phyloP scores from a whole-genome alignment of 176 grass and related monocot genomes.

The Oryza nivara region DNA sequence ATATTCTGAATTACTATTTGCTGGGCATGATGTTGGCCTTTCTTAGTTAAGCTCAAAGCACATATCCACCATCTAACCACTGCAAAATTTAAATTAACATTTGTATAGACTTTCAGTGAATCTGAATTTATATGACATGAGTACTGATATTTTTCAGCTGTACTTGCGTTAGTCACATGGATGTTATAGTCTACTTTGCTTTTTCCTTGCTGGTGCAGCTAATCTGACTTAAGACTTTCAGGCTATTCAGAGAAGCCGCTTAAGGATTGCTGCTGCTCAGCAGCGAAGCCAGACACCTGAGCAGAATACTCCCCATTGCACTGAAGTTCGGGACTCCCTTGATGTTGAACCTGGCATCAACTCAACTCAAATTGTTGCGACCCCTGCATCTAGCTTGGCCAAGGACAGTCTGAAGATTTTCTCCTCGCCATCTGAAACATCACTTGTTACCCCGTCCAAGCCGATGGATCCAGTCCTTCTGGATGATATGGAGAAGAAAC shows the following conservation, averaged over 20 bases:
- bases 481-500: conserved; percentile 59
- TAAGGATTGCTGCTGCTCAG: conserved; percentile 53
- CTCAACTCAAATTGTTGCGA: conserved; percentile 44
- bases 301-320: conserved; percentile 16
- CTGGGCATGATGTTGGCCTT: not conserved
- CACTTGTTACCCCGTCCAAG: conserved; percentile 35
- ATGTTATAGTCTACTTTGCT: conserved; percentile 1
- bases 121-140: not conserved
- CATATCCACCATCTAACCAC: not conserved
- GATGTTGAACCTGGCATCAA: conserved; percentile 46
- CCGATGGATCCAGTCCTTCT: conserved; percentile 31
- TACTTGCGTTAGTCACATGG: not conserved
- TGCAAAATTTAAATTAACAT: not conserved
- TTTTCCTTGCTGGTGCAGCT: not conserved
- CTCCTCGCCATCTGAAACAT: conserved; percentile 37
- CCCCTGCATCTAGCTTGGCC: conserved; percentile 29
- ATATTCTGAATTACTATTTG: conserved; percentile 16
- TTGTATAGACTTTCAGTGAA: not conserved
- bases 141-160: not conserved
- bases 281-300: conserved; percentile 36
- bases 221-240: conserved; percentile 47
- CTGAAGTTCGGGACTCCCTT: conserved; percentile 27
- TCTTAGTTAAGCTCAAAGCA: not conserved
- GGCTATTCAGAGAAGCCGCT: conserved; percentile 70
- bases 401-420: conserved; percentile 35